Conservation (phyloP, 140 eudicot genomes). For the Anethum foeniculum region DNA sequence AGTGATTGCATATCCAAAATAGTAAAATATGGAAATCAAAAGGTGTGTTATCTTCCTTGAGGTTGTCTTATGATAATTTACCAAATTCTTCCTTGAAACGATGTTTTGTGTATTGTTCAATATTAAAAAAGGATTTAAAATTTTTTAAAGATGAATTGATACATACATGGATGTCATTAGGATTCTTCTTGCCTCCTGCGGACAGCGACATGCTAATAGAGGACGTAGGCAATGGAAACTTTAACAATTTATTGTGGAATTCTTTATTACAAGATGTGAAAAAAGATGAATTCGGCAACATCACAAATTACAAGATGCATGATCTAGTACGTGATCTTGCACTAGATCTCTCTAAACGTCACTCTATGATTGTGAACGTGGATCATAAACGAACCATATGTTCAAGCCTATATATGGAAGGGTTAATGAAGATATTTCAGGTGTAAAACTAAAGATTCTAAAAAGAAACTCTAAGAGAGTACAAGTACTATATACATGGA, state of each 20-base stretch:
- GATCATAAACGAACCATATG: background rate
- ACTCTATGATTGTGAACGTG: background rate
- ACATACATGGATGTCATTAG: constrained; percentile 27
- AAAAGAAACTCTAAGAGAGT: background rate
- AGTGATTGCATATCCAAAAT: background rate
- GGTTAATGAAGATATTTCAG: background rate
- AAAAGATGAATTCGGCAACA: background rate
- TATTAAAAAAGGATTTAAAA: constrained; percentile 11
- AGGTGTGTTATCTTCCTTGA: constrained; percentile 1
- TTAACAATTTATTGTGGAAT: constrained; percentile 13
- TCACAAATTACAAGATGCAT: constrained; percentile 21
- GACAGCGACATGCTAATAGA: constrained; percentile 14
- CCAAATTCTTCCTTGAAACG: constrained; percentile 15
- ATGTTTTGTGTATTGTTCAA: constrained; percentile 22
- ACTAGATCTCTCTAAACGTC: constrained; percentile 5
- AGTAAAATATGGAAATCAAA: constrained; percentile 8
- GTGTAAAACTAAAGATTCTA: background rate
- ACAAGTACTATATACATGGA: background rate
- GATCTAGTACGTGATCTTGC: constrained; percentile 33
- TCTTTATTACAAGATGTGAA: constrained; percentile 19
- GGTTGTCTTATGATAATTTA: constrained; percentile 21
- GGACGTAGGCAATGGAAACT: constrained; percentile 18
- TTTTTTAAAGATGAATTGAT: constrained; percentile 13
- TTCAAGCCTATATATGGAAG: background rate
- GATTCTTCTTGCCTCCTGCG: background rate